Conservation (phyloP, 2,329 filamentous ascomycete genomes). For the Grosmannia huntii region DNA sequence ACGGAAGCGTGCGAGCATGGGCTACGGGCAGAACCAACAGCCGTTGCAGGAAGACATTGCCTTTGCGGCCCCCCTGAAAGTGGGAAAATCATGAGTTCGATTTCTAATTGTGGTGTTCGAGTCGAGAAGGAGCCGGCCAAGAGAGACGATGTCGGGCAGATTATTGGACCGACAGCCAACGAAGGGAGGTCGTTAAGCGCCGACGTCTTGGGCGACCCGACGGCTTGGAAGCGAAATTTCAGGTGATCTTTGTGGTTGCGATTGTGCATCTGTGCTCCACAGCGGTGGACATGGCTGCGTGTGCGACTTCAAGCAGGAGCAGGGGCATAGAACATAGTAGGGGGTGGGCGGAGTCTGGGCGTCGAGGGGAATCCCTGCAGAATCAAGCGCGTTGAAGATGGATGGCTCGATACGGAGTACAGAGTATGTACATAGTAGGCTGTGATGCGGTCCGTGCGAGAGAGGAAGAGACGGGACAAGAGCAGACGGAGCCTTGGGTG, state of each 20-base stretch:
- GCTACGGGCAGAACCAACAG: not conserved
- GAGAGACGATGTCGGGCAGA: slow-evolving; percentile 2
- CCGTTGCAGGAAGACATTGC: too few relatives aligned
- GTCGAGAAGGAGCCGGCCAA: not conserved
- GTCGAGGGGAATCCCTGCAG: too few relatives aligned
- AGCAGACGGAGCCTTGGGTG: not conserved
- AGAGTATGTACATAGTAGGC: too few relatives aligned
- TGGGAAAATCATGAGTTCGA: not conserved
- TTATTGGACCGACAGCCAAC: slow-evolving; percentile 11
- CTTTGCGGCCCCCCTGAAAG: not conserved
- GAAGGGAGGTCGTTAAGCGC: slow-evolving; percentile 10
- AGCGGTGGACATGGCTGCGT: not conserved
- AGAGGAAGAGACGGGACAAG: not conserved
- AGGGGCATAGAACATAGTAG: not conserved
- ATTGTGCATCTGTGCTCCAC: not conserved
- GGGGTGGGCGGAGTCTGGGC: not conserved
- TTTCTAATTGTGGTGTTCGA: not conserved
- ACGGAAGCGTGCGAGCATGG: too few relatives aligned
- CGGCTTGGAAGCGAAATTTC: slow-evolving; percentile 8
- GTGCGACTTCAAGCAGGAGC: not conserved
- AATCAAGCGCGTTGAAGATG: too few relatives aligned
- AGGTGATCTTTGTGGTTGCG: not conserved
- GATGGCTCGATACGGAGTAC: too few relatives aligned
- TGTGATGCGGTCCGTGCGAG: too few relatives aligned
- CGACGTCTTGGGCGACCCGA: slow-evolving; percentile 7